Evolutionary conservation across 441 rosid species (phyloP).

Genomic region (Pelargonium fulgidum): DNA sequence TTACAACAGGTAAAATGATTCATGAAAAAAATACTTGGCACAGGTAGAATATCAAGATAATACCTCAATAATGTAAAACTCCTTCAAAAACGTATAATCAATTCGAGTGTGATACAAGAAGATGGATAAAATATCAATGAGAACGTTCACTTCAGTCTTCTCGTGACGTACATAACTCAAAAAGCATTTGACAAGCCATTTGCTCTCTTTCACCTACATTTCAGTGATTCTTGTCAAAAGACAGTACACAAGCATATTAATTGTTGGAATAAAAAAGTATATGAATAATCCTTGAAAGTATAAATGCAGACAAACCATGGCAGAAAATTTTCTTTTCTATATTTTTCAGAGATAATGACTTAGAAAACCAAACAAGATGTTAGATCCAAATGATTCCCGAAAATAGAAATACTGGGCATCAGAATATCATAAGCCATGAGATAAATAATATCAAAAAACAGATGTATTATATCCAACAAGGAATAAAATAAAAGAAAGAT

Average conservation of each 20-base stretch:
- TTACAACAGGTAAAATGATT: conserved; percentile 3
- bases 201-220: conserved; percentile 97
- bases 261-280: background rate
- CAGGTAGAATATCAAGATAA: conserved; percentile 12
- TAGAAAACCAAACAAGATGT: background rate
- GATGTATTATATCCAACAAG: background rate
- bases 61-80: conserved; percentile 97
- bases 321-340: conserved; percentile 1
- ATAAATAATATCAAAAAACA: no score
- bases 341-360: background rate
- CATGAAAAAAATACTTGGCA: background rate
- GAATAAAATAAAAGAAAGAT: background rate
- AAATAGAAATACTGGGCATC: background rate
- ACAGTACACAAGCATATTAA: conserved; percentile 10
- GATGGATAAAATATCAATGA: conserved; percentile 85
- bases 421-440: background rate
- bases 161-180: conserved; percentile 83
- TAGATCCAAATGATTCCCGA: background rate
- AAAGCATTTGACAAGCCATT: conserved; percentile 99
- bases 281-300: background rate
- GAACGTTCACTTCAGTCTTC: conserved; percentile 71
- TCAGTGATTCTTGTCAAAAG: conserved; percentile 20
- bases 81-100: conserved; percentile 90
- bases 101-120: conserved; percentile 87
- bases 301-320: background rate